Evolutionary conservation across 2,329 filamentous ascomycete species (phyloP).

Genomic region (Leptographium lundbergii): DNA sequence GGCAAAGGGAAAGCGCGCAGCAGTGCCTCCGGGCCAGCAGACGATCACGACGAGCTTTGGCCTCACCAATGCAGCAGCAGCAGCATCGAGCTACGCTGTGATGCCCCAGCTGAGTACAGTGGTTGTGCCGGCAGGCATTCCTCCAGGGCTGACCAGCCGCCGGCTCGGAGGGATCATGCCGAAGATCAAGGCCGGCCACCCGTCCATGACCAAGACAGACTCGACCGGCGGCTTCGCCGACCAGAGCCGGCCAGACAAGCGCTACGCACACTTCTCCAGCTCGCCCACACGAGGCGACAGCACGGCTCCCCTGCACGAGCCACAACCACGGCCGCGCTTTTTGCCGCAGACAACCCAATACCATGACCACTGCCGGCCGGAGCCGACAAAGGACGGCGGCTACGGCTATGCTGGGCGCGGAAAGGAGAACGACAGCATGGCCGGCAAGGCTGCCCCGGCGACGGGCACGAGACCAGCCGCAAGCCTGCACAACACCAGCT

Average conservation of each 20-base stretch:
- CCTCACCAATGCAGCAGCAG: not conserved
- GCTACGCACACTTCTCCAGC: slow-evolving; percentile 47
- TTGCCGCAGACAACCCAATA: not conserved
- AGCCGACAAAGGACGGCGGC: not conserved
- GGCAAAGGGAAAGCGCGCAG: not conserved
- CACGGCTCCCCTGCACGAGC: not conserved
- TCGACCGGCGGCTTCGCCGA: not conserved
- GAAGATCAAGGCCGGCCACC: slow-evolving; percentile 16
- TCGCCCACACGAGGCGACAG: slow-evolving; percentile 25
- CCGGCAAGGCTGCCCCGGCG: not conserved
- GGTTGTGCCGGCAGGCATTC: slow-evolving; percentile 15
- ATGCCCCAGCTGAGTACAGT: not conserved
- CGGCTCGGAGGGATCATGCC: slow-evolving; percentile 23
- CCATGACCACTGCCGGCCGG: not conserved
- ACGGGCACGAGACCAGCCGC: not conserved
- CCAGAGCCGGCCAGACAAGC: slow-evolving; percentile 21
- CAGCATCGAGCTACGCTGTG: too few species aligned
- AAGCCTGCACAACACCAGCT: slow-evolving; percentile 37
- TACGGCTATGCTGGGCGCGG: not conserved
- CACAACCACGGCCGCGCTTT: not conserved
- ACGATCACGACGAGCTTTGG: slow-evolving; percentile 5
- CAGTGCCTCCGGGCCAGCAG: slow-evolving; percentile 3
- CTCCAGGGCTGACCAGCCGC: slow-evolving; percentile 23
- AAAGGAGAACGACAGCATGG: not conserved
- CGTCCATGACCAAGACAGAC: not conserved